These are phyloP conservation scores for Carallia pectinifolia DNA, from an alignment of 345 rosid genomes.

Conservation along the genomic window DNA sequence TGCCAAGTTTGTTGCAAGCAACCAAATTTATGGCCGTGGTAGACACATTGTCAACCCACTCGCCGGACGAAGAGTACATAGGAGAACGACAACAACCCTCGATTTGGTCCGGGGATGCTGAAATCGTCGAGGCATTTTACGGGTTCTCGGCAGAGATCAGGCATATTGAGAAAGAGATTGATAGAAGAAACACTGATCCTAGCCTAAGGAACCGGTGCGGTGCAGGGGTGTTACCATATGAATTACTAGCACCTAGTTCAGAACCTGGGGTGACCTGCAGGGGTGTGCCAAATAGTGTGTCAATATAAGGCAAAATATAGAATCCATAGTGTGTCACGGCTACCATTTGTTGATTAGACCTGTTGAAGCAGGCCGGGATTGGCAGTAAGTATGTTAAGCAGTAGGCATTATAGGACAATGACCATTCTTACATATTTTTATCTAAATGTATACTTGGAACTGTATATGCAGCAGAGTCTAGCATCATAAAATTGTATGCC, in stretches of 20 bases:
- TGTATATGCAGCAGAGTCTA: constrained; percentile 26
- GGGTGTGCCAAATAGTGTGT: constrained; percentile 94
- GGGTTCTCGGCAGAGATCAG: constrained; percentile 68
- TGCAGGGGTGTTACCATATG: constrained; percentile 94
- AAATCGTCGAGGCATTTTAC: constrained; percentile 70
- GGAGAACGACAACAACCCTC: constrained; percentile 91
- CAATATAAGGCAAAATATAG: constrained; percentile 45
- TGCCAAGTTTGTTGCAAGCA: constrained; percentile 85
- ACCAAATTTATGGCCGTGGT: constrained; percentile 96
- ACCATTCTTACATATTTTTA: constrained; percentile 15
- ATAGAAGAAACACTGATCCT: constrained; percentile 66
- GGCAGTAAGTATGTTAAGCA: background rate
- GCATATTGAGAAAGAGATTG: constrained; percentile 77
- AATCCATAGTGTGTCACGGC: background rate
- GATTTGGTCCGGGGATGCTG: constrained; percentile 73
- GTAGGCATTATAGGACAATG: background rate
- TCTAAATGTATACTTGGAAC: constrained; percentile 4
- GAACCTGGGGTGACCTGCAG: constrained; percentile 95
- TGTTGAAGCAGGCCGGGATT: background rate
- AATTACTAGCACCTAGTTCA: constrained; percentile 83
- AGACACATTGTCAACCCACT: constrained; percentile 87
- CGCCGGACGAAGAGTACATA: constrained; percentile 90
- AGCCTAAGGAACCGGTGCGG: constrained; percentile 71
- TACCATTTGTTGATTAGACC: background rate
- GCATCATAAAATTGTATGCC: background rate